A percentile compares a stretch with the other conserved stretches of the same genome.
Evolutionary conservation across 371 early-diverging fungal genomes (phyloP).

Genomic region (Sporodiniella umbellata): DNA sequence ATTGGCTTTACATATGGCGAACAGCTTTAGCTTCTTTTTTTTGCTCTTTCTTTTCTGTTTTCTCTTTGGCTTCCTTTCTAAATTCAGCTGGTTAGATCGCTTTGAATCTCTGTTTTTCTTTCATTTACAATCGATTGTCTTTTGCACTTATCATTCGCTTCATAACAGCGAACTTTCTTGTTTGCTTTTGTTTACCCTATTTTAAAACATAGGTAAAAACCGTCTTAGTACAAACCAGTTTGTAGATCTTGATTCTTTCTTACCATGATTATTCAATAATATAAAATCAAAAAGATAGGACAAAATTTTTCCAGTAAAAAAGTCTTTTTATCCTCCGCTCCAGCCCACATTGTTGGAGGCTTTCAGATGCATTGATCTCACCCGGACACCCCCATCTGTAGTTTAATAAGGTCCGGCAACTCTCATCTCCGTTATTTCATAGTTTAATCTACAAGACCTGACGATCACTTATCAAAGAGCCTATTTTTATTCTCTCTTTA

Average conservation of each 20-base stretch:
- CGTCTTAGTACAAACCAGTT: not conserved
- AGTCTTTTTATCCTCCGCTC: too few species aligned
- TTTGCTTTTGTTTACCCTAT: conserved; percentile 89
- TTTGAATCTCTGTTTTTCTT: not conserved
- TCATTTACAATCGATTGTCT: conserved; percentile 75
- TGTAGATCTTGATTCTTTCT: not conserved
- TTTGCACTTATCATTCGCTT: conserved; percentile 91
- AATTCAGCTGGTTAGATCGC: not conserved
- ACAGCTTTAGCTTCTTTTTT: conserved; percentile 69
- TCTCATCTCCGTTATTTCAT: too few species aligned
- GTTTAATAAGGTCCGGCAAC: too few species aligned
- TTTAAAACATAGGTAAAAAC: not conserved
- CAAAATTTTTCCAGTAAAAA: too few species aligned
- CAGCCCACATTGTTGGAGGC: too few species aligned
- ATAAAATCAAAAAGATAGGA: too few species aligned
- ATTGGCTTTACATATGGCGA: conserved; percentile 74
- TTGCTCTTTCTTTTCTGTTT: conserved; percentile 69
- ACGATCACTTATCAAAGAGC: too few species aligned
- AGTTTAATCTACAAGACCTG: too few species aligned
- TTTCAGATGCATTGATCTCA: too few species aligned
- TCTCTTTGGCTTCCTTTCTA: conserved; percentile 81
- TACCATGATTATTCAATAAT: not conserved
- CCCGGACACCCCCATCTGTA: too few species aligned
- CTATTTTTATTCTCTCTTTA: too few species aligned
- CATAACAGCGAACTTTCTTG: conserved; percentile 90